These are phyloP conservation scores for Chaetomidium leptoderma DNA, from an alignment of 495 filamentous ascomycete genomes.

Conservation along the genomic window DNA sequence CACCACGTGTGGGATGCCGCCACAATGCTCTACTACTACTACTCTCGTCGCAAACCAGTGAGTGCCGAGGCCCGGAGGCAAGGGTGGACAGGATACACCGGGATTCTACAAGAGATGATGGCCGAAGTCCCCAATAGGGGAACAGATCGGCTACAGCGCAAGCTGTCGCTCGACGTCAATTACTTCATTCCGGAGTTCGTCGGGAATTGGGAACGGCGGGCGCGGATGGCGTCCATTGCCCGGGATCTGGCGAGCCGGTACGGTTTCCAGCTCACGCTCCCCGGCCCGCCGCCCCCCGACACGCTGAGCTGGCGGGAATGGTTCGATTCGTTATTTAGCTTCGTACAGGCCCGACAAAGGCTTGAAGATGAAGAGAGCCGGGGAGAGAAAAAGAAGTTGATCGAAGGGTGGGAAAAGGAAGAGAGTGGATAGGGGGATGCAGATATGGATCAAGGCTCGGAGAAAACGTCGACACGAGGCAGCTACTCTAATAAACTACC, in stretches of 20 bases:
- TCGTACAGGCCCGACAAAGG: background rate
- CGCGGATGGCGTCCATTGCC: background rate
- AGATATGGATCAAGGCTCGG: no score
- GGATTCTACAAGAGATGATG: slow-evolving; percentile 16
- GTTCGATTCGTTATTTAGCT: background rate
- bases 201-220: background rate
- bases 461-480: no score
- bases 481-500: no score
- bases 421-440: no score
- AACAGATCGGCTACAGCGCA: slow-evolving; percentile 13
- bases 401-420: no score
- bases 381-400: no score
- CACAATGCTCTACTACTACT: slow-evolving; percentile 10
- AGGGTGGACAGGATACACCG: slow-evolving; percentile 12
- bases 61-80: background rate
- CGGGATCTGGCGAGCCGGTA: background rate
- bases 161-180: slow-evolving; percentile 17
- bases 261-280: background rate
- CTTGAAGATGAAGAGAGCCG: background rate
- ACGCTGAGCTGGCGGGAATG: background rate
- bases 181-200: background rate
- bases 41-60: background rate
- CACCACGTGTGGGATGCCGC: background rate
- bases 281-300: background rate
- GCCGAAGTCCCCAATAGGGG: slow-evolving; percentile 13